phyloP scores from a whole-genome alignment of 2,329 filamentous ascomycete species.

The Exophiala phaeomuriformis region DNA sequence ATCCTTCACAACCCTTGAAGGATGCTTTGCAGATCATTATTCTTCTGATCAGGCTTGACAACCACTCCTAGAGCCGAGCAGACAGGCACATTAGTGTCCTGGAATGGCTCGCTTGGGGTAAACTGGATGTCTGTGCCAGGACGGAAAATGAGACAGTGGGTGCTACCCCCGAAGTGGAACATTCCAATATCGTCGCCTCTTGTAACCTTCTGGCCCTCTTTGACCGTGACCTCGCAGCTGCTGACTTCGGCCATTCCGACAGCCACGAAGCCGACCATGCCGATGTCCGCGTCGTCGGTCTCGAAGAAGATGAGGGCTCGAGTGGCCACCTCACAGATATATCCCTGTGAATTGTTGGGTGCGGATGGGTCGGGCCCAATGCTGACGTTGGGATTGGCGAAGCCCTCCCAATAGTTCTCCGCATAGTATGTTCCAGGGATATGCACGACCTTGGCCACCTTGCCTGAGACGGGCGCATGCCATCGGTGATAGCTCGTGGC shows the following conservation, averaged over 20 bases:
- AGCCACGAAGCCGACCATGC: conserved; percentile 61
- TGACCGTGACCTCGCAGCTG: conserved; percentile 63
- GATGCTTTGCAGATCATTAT: neutral
- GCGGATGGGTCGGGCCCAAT: conserved; percentile 26
- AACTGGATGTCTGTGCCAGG: neutral
- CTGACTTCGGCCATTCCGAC: conserved; percentile 72
- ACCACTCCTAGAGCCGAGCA: neutral
- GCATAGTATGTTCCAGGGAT: conserved; percentile 58
- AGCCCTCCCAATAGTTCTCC: conserved; percentile 49
- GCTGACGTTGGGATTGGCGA: conserved; percentile 31
- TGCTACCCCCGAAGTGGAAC: conserved; percentile 71
- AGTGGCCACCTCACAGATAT: conserved; percentile 60
- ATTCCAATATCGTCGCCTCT: conserved; percentile 69
- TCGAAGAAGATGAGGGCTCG: conserved; percentile 63
- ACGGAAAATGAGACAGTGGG: conserved; percentile 60
- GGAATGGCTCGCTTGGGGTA: neutral
- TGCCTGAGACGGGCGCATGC: conserved; percentile 60
- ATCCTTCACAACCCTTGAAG: neutral
- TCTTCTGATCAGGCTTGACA: neutral
- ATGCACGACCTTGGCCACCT: conserved; percentile 49
- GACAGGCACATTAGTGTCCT: neutral
- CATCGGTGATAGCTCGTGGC: conserved; percentile 64
- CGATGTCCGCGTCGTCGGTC: conserved; percentile 59
- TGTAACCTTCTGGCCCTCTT: conserved; percentile 55
- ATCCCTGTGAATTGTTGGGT: conserved; percentile 51